Evolutionary conservation across 768 basidiomycete genomes (phyloP), one percentile per base, ranked within the genome.

Genomic region (Russula griseocarnosa): DNA sequence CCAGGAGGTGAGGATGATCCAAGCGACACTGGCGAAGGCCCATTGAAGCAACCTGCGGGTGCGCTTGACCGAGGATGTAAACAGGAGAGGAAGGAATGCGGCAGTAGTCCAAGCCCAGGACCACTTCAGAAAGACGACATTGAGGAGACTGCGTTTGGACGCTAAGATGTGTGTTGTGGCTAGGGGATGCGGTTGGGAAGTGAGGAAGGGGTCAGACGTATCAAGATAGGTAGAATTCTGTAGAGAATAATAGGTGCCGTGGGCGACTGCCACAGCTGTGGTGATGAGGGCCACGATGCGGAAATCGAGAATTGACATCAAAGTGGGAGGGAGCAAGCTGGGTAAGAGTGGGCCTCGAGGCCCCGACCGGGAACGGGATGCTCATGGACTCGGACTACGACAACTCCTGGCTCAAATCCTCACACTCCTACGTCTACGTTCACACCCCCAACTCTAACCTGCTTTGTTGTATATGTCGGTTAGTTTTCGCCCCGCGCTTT

Each of bases 31-130:
- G 52, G 83, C 86, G 40, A 80, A 69, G 34, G 74, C 57, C 81
- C 82, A 93, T 68, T 85, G 82, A 26, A 64, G 46, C 8, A 38
- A 30, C 28, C 55, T 59, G 28, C 36, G 52, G 1, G 30, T 18
- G 3, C 66, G 66, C 11, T 49, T 32, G 36, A 30, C 40, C 7
- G 40, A 40, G 13, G 64, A 72, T 5, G 87, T 83, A 66, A 82
- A 81, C 79, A 82, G 88, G 28, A 81, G 77, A 60, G 81, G 69
- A 60, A 86, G 70, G 70, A 91, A 92, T 0, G 82, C 79, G 38
- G 78, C 78, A 8, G 90, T 81, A 1, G 94, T 94, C 94, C 94
- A 97, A 0, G 77, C 92, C 94, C 96, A 97, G 26, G 88, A 85
- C 58, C 83, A 80, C 76, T 98, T 98, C 72, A 95, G 92, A 76